These are phyloP conservation scores for Marsdenia floribunda DNA, from an alignment of 257 asterid genomes.

Conservation along the genomic window DNA sequence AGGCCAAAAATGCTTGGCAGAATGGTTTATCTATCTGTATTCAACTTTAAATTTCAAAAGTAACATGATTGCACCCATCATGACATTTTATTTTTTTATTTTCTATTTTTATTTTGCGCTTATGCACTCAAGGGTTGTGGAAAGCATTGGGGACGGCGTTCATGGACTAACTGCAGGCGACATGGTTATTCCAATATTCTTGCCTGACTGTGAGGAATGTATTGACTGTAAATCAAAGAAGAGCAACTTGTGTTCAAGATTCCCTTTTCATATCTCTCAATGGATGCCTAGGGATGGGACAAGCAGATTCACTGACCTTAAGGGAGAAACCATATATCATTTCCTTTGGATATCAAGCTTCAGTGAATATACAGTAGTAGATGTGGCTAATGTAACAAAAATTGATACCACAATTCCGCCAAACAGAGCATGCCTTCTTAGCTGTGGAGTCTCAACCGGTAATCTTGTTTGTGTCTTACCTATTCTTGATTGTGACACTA, in stretches of 20 bases:
- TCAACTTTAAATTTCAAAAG: neutral
- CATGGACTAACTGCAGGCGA: constrained; percentile 53
- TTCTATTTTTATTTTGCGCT: neutral
- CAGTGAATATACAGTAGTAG: constrained; percentile 70
- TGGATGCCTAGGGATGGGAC: constrained; percentile 61
- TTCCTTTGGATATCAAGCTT: constrained; percentile 68
- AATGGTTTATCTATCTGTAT: neutral
- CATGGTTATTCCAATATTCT: constrained; percentile 62
- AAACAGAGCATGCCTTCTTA: constrained; percentile 70
- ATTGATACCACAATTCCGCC: constrained; percentile 62
- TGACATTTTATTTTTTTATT: neutral
- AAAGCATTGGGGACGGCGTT: constrained; percentile 78
- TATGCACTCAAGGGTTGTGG: constrained; percentile 48
- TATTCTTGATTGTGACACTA: neutral
- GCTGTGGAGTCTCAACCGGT: constrained; percentile 97
- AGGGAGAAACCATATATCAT: constrained; percentile 68
- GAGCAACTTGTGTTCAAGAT: constrained; percentile 73
- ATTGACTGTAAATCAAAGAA: constrained; percentile 68
- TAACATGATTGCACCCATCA: constrained; percentile 1
- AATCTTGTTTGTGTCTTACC: neutral
- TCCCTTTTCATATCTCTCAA: constrained; percentile 45
- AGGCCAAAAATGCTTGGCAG: neutral
- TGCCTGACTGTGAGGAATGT: constrained; percentile 75
- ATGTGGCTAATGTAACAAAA: constrained; percentile 49
- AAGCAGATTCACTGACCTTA: constrained; percentile 69